Evolutionary conservation across 2,329 filamentous ascomycete genomes (phyloP), one percentile per base, ranked within the genome.

Genomic region (Zopfia rhizophila): DNA sequence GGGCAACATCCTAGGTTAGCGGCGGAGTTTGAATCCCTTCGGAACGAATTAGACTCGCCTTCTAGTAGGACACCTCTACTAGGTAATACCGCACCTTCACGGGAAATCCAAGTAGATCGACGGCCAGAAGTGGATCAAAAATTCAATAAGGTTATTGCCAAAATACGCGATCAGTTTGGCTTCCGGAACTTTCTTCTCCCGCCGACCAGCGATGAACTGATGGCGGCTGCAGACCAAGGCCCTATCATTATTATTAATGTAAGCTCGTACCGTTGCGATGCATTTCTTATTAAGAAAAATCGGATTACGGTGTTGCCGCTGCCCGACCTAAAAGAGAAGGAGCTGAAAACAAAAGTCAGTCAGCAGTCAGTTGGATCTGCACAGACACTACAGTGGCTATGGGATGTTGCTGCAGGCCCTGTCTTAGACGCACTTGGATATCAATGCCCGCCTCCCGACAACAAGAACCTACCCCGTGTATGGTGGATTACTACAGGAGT

Each of bases 321-420:
- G 41, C 32, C 33, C 4, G 17, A 45, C n/a, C 13, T 45, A 11
- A 38, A 7, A 6, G 5, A 13, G 7, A 8, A 38, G 18, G 31
- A 29, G 3, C 12, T 30, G 10, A 21, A 31, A 8, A 17, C 29
- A 4, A 32, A 33, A 24, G 24, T 28, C 7, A 14, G 16, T 8
- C 5, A 21, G 25, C 19, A 16, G 7, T 16, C n/a, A 8, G 13
- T 18, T 4, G 31, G 5, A 4, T 7, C 11, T 10, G 7, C 38
- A 7, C 11, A 4, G 19, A 39, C 51, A 2, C 50, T 72, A 0
- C 56, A 63, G 14, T 72, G 67, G 64, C 58, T 72, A 0, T 73
- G 68, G 67, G 57, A 68, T 24, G 35, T 17, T 4, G 41, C 62
- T 17, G 54, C 46, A 1, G n/a, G 33, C 3, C 69, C 66, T 2